Evolutionary conservation across 345 rosid species (phyloP), one percentile per base, ranked within the genome.

Genomic region (Pugionium cornutum): DNA sequence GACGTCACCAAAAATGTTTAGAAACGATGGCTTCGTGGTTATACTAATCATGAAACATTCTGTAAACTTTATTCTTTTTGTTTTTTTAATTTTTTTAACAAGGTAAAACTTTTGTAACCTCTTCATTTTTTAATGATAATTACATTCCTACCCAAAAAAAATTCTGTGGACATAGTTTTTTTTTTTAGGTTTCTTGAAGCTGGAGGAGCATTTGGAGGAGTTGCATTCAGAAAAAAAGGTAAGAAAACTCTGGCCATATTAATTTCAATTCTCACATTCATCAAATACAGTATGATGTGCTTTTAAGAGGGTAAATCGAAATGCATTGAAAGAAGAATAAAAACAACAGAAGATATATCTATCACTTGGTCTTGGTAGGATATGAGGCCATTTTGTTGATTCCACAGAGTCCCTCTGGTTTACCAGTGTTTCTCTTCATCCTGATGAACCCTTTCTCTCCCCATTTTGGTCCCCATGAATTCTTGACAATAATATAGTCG

Each of bases 311-410:
- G 42, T 8, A 36, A 58, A 35, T 46, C 0, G 33, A 37, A 46
- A 58, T 51, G 56, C 67, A 30, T 36, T 66, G 54, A 42, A 72
- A 64, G 44, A 10, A 50, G 4, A 2, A 35, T 0, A 47, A 32
- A 65, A 27, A 64, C 8, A 64, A 10, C n/a, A 18, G 30, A 49
- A 64, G 28, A 57, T 36, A 26, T 43, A 32, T 58, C 6, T 42
- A 32, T 68, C 45, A 65, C 43, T 60, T 67, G 40, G 64, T 66
- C 75, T 91, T 92, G 60, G 76, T 87, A 3, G 92, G 96, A 58
- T 84, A 87, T 8, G 98, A 92, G 48, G 89, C 86, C 91, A 92
- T 85, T 67, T 84, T 86, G 86, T 89, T 84, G 79, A 89, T 83
- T 31, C 97, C 95, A 28, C 95, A 87, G 2, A 83, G 59, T 1